Percentiles rank a stretch among this genome's conserved stretches.
These are phyloP conservation scores for Trichoderma arundinaceum DNA, from an alignment of 2,329 filamentous ascomycete genomes.

Conservation along the genomic window DNA sequence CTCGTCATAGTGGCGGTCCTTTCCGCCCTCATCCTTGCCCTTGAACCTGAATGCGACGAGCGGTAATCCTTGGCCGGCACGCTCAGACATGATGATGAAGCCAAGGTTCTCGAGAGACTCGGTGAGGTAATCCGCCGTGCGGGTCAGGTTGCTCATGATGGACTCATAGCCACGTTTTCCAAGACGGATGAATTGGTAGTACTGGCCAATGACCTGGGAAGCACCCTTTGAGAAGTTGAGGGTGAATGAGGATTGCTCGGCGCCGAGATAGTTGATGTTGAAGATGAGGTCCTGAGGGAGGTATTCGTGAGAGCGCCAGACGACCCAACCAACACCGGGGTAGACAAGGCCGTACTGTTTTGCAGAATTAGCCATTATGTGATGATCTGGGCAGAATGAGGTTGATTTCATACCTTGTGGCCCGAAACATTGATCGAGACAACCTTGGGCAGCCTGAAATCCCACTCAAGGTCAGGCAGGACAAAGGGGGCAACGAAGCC, in stretches of 20 bases:
- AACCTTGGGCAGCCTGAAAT: slow-evolving; percentile 87
- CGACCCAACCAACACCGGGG: slow-evolving; percentile 90
- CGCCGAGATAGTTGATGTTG: slow-evolving; percentile 98
- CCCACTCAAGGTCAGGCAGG: slow-evolving; percentile 82
- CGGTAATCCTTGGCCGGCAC: slow-evolving; percentile 77
- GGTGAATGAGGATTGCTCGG: slow-evolving; percentile 93
- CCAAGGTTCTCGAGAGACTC: slow-evolving; percentile 73
- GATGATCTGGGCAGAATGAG: slow-evolving; percentile 6
- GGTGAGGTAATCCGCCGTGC: slow-evolving; percentile 86
- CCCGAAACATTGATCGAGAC: slow-evolving; percentile 94
- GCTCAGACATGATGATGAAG: slow-evolving; percentile 88
- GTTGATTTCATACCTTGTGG: slow-evolving; percentile 69
- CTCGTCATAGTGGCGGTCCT: slow-evolving; percentile 70
- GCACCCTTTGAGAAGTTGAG: slow-evolving; percentile 97
- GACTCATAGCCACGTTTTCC: slow-evolving; percentile 89
- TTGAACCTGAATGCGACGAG: slow-evolving; percentile 86
- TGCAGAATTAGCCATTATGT: slow-evolving; percentile 2
- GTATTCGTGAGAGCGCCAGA: slow-evolving; percentile 84
- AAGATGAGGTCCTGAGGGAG: slow-evolving; percentile 92
- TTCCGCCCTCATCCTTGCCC: slow-evolving; percentile 54
- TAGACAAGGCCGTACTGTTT: slow-evolving; percentile 69
- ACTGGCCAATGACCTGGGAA: slow-evolving; percentile 93
- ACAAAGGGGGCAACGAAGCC: slow-evolving; percentile 95
- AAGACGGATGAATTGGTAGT: slow-evolving; percentile 95
- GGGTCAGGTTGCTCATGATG: slow-evolving; percentile 94